Percentiles rank a stretch among this genome's conserved stretches.
phyloP scores from a whole-genome alignment of 495 filamentous ascomycete species.

The Podospora pseudocomata region DNA sequence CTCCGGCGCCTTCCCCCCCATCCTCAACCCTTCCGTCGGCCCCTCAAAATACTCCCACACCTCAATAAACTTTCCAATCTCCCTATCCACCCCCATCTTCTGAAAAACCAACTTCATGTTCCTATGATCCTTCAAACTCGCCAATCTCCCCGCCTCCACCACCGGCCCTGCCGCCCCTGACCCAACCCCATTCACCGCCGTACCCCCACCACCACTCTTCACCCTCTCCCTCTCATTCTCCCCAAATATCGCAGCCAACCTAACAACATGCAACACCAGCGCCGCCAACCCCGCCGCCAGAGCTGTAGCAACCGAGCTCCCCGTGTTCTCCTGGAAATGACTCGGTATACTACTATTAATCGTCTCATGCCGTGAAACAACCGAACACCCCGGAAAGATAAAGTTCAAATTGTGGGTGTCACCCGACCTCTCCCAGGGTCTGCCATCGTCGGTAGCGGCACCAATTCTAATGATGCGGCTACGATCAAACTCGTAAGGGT shows the following conservation, averaged over 20 bases:
- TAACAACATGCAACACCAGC: conserved; percentile 13
- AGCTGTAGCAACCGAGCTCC: conserved; percentile 18
- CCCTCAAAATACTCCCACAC: not conserved
- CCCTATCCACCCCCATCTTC: not conserved
- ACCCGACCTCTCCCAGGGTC: not conserved
- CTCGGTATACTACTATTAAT: not conserved
- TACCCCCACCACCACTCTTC: not conserved
- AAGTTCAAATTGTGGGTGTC: conserved; percentile 5
- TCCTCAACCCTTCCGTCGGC: not conserved
- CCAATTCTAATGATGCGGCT: conserved; percentile 13
- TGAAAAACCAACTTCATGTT: not conserved
- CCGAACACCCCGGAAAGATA: conserved; percentile 8
- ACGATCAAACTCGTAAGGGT: not conserved
- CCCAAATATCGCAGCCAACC: conserved; percentile 5
- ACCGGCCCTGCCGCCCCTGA: not conserved
- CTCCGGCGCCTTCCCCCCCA: not conserved
- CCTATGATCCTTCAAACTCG: not conserved
- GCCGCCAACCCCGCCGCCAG: conserved; percentile 18
- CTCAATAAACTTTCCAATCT: not conserved
- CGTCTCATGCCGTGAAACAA: not conserved
- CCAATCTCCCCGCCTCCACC: not conserved
- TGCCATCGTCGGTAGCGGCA: conserved; percentile 13
- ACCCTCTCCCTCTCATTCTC: not conserved
- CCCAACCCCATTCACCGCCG: not conserved
- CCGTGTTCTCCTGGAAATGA: conserved; percentile 14